Conservation (phyloP, 306 rosid species). For the Delonix regia region DNA sequence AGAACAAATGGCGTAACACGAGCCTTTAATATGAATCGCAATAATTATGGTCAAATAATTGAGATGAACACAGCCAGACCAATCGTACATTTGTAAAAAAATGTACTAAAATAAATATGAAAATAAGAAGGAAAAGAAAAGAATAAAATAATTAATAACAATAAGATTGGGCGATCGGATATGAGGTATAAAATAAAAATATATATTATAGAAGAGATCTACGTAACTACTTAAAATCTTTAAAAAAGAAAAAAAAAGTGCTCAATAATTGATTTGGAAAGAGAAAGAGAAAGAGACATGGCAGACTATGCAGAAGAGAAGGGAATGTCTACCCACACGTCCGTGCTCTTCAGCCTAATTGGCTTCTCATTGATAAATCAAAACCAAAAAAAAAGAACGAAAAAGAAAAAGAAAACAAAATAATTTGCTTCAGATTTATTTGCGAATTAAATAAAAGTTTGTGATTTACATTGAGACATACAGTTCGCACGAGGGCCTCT, state of each 20-base stretch:
- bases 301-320: constrained; percentile 26
- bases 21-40: constrained; percentile 47
- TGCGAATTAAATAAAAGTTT: constrained; percentile 37
- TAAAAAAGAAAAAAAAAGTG: constrained; percentile 13
- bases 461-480: constrained; percentile 60
- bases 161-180: too few species aligned
- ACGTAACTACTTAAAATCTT: neutral
- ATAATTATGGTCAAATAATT: constrained; percentile 56
- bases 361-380: neutral
- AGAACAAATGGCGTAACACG: constrained; percentile 51
- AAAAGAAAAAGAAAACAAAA: too few species aligned
- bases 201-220: constrained; percentile 5
- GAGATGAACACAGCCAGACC: constrained; percentile 49
- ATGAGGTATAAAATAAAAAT: too few species aligned
- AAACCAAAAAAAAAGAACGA: too few species aligned
- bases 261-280: constrained; percentile 39
- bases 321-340: constrained; percentile 70
- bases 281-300: constrained; percentile 17
- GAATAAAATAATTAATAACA: neutral
- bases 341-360: constrained; percentile 38
- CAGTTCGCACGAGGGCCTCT: constrained; percentile 96
- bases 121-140: neutral
- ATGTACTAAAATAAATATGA: neutral
- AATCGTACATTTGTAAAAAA: constrained; percentile 35
- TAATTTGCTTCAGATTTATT: neutral